phyloP scores from a whole-genome alignment of 768 basidiomycete species.

The Lactarius sanguifluus region DNA sequence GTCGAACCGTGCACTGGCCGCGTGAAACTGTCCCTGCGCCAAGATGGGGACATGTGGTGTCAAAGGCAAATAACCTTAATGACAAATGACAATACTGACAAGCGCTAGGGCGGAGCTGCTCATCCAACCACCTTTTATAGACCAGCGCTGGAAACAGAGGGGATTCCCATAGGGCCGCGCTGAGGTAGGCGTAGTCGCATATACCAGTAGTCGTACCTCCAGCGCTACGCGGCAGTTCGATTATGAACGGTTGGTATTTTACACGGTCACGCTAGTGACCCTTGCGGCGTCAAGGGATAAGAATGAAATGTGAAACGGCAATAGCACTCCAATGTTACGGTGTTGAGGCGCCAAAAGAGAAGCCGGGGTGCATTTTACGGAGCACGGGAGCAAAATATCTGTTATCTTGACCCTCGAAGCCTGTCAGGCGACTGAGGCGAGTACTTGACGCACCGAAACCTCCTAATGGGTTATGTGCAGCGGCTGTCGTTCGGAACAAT shows the following conservation, averaged over 20 bases:
- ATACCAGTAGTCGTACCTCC: background rate
- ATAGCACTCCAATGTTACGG: background rate
- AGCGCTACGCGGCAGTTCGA: background rate
- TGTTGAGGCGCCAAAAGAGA: background rate
- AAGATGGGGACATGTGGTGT: constrained; percentile 8
- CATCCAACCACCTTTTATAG: background rate
- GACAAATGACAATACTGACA: background rate
- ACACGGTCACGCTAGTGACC: background rate
- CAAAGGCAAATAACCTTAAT: constrained; percentile 20
- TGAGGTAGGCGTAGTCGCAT: background rate
- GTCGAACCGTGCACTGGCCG: background rate
- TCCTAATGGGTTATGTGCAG: background rate
- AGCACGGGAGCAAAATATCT: background rate
- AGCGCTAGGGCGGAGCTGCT: constrained; percentile 11
- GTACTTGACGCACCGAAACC: background rate
- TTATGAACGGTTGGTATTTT: background rate
- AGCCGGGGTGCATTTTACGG: background rate
- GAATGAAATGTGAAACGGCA: background rate
- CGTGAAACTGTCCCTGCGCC: constrained; percentile 11
- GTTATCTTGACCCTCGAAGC: background rate
- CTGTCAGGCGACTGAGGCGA: background rate
- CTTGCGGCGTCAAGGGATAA: background rate
- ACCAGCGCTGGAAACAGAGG: background rate
- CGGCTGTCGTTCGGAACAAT: background rate
- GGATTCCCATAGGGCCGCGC: background rate